Evolutionary conservation across 495 filamentous ascomycete genomes (phyloP), one percentile per base, ranked within the genome.

Genomic region (Hypoxylon trugodes): DNA sequence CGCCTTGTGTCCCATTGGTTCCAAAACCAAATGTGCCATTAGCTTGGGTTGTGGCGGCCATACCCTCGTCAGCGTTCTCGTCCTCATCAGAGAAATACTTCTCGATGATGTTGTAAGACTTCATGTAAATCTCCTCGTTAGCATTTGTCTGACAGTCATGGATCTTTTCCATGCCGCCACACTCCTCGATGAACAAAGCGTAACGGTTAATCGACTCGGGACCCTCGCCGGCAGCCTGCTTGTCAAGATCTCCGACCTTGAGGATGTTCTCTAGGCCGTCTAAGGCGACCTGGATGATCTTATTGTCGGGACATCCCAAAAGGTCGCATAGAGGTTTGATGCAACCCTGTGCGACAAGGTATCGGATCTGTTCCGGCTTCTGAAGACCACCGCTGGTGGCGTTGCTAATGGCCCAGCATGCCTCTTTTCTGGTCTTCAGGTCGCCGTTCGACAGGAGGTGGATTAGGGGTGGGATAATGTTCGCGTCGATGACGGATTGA

Each of bases 121-220:
- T 99, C 95, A 99, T 97, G 84, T 99, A 99, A 68, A 99, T 99
- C 80, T 99, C 96, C 79, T 98, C 96, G 79, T 99, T 99, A 79
- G 96, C 94, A 68, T 99, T 99, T 79, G 94, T 97, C 82, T 99
- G 96, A 86, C 95, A 97, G 67, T 97, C 93, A 77, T 99, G 96
- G 70, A 99, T 97, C 88, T 97, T 98, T 82, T 97, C 93, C 96
- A 99, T 99, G 65, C 96, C 96, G 65, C 91, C 92, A 56, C 93
- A 95, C 74, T 99, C 96, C 80, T 99, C 96, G 67, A 99, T 99
- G 81, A 95, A 97, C 62, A 99, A 84, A 25, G 96, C 96, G 74
- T 94, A 99, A 52, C 92, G 90, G 84, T 99, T 99, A 78, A 99
- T 89, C 47, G 84, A 88, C 33, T 92, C 86, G 30, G 90, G 84